Evolutionary conservation across 2,329 filamentous ascomycete genomes (phyloP).

Genomic region (Madurella fahalii): DNA sequence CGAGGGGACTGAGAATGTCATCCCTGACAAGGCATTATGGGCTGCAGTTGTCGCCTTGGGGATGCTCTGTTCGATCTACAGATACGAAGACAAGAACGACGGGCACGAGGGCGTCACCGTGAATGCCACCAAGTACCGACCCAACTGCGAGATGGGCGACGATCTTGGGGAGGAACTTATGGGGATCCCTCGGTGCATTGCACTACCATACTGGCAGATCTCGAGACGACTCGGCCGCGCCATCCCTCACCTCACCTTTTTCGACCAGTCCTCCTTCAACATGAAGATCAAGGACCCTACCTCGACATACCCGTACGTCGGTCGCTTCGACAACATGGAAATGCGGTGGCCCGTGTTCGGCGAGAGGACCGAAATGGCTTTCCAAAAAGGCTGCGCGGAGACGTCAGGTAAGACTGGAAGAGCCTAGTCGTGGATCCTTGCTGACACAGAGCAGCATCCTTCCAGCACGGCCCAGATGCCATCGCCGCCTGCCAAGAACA

Average conservation of each 20-base stretch:
- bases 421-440: background rate
- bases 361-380: constrained; percentile 48
- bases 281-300: constrained; percentile 46
- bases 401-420: constrained; percentile 34
- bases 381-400: constrained; percentile 47
- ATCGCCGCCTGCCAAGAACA: constrained; percentile 52
- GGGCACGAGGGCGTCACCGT: constrained; percentile 46
- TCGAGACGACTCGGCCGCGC: constrained; percentile 49
- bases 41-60: constrained; percentile 49
- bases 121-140: constrained; percentile 31
- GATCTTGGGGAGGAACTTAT: constrained; percentile 47
- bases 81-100: constrained; percentile 50
- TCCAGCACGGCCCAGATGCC: constrained; percentile 48
- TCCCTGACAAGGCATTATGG: constrained; percentile 51
- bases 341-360: constrained; percentile 53
- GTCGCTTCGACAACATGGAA: constrained; percentile 50
- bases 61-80: constrained; percentile 51
- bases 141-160: constrained; percentile 44
- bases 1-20: constrained; percentile 45
- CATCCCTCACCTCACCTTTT: constrained; percentile 49
- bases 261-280: constrained; percentile 52
- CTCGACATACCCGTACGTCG: constrained; percentile 47
- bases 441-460: constrained; percentile 35
- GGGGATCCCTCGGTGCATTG: constrained; percentile 46
- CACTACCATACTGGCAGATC: constrained; percentile 47